phyloP scores from a whole-genome alignment of 139 green algal species.

The Zygnema cylindricum region DNA sequence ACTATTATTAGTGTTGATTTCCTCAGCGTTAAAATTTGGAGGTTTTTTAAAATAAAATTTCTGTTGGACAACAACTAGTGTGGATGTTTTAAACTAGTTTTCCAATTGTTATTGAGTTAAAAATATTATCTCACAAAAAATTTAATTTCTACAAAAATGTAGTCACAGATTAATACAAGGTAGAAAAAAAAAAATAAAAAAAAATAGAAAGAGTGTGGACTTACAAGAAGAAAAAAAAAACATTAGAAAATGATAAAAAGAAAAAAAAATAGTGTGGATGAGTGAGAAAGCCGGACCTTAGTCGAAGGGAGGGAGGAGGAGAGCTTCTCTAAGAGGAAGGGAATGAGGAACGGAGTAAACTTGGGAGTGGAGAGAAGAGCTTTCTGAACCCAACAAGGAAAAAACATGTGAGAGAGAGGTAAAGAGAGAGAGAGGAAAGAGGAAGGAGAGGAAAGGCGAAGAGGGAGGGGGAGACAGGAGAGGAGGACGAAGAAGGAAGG shows the following conservation, averaged over 20 bases:
- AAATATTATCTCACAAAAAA: too few relatives aligned
- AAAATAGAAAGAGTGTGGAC: too few relatives aligned
- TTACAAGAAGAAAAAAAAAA: background rate
- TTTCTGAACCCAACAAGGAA: background rate
- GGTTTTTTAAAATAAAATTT: too few relatives aligned
- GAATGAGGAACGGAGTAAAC: conserved; percentile 13
- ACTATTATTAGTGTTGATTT: too few relatives aligned
- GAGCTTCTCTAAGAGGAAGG: conserved; percentile 38
- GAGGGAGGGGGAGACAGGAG: too few relatives aligned
- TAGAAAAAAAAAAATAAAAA: background rate
- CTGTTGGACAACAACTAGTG: too few relatives aligned
- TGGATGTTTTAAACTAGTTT: too few relatives aligned
- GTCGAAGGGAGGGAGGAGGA: conserved; percentile 17
- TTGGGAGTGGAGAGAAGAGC: background rate
- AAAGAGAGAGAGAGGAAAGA: background rate
- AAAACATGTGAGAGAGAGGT: background rate
- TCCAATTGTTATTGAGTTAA: too few relatives aligned
- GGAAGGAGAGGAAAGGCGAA: background rate
- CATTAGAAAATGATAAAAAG: background rate
- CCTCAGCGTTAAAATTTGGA: too few relatives aligned
- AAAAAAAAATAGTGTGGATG: background rate
- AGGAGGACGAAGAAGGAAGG: too few relatives aligned
- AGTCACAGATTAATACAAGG: background rate
- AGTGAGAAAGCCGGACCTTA: conserved; percentile 12
- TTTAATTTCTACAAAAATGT: background rate